Evolutionary conservation across 2,329 filamentous ascomycete genomes (phyloP).

Genomic region (Pseudomassariella vexata): DNA sequence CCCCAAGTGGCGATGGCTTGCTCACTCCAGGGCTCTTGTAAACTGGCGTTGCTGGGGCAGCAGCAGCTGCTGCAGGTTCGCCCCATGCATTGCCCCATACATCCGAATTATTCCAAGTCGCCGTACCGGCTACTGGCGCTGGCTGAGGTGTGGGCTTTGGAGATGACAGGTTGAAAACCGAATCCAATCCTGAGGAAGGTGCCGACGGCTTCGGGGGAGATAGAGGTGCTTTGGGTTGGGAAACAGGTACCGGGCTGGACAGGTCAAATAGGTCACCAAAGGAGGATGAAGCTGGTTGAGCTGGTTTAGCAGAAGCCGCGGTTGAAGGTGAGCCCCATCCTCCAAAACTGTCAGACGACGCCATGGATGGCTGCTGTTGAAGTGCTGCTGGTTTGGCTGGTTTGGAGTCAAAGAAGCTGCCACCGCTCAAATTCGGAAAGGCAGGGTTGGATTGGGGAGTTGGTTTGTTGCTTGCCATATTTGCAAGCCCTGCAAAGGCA

Average conservation of each 20-base stretch:
- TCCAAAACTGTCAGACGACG: conserved; percentile 58
- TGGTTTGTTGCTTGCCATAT: conserved; percentile 30
- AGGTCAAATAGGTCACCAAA: conserved; percentile 83
- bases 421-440: conserved; percentile 52
- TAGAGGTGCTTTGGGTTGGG: conserved; percentile 40
- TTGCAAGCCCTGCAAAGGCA: conserved; percentile 29
- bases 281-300: conserved; percentile 45
- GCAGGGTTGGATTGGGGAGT: conserved; percentile 35
- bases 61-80: conserved; percentile 48
- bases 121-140: conserved; percentile 28
- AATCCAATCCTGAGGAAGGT: conserved; percentile 41
- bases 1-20: conserved; percentile 34
- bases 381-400: conserved; percentile 51
- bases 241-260: conserved; percentile 36
- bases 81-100: conserved; percentile 92
- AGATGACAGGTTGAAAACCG: conserved; percentile 76
- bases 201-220: conserved; percentile 35
- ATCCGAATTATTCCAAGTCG: conserved; percentile 50
- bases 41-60: conserved; percentile 28
- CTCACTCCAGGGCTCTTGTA: conserved; percentile 56
- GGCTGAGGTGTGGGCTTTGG: conserved; percentile 35
- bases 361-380: conserved; percentile 39
- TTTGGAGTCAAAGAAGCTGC: conserved; percentile 77
- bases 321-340: conserved; percentile 49
- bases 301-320: conserved; percentile 33